Conservation (phyloP, 495 filamentous ascomycete genomes). For the Penicillium lividum region DNA sequence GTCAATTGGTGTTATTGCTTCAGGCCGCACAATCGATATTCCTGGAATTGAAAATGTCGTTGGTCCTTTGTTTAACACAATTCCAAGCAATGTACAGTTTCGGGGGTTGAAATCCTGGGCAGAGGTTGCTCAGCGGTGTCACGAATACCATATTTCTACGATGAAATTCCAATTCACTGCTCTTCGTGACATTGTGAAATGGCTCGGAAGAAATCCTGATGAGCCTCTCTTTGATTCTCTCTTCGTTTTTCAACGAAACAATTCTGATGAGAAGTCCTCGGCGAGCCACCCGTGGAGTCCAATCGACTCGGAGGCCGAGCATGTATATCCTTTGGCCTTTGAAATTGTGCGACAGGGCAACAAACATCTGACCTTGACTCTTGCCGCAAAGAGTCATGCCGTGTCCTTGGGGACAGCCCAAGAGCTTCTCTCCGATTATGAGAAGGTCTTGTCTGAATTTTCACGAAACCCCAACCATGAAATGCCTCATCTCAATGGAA, state of each 20-base stretch:
- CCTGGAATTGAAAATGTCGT: conserved; percentile 69
- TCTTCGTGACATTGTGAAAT: conserved; percentile 47
- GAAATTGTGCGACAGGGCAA: conserved; percentile 59
- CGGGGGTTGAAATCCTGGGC: conserved; percentile 30
- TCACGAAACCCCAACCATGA: conserved; percentile 20
- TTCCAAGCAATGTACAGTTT: conserved; percentile 66
- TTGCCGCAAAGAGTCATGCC: conserved; percentile 47
- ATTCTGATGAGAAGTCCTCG: conserved; percentile 16
- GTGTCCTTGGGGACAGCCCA: conserved; percentile 21
- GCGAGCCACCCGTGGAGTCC: conserved; percentile 54
- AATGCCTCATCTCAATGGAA: conserved; percentile 19
- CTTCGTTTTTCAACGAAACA: conserved; percentile 65
- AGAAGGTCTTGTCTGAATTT: conserved; percentile 26
- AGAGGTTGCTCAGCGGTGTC: conserved; percentile 37
- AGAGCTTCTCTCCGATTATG: conserved; percentile 28
- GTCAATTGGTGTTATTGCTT: conserved; percentile 42
- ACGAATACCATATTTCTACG: conserved; percentile 42
- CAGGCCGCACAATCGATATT: conserved; percentile 46
- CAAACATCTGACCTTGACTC: conserved; percentile 47
- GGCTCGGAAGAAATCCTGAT: conserved; percentile 39
- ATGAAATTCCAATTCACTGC: conserved; percentile 49
- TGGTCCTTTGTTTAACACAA: conserved; percentile 85
- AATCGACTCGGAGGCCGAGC: conserved; percentile 54
- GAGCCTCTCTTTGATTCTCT: conserved; percentile 46
- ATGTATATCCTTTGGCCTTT: conserved; percentile 71